Conservation (phyloP, 208 protist genomes). For the Crithidia fasciculata region DNA sequence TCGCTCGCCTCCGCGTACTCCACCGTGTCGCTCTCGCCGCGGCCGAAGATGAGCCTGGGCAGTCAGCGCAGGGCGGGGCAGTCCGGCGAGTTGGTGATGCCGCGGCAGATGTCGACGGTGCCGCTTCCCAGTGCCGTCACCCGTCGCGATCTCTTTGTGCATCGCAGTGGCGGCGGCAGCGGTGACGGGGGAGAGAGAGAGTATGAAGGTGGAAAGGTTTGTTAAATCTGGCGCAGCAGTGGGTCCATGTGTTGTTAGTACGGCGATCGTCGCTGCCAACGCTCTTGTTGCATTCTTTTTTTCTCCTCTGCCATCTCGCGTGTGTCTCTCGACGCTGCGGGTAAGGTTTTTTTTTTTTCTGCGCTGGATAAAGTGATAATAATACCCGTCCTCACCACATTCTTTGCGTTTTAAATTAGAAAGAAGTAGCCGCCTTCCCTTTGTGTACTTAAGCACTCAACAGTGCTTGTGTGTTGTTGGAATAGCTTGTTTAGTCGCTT, state of each 20-base stretch:
- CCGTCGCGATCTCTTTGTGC: slow-evolving; percentile 30
- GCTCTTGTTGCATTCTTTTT: slow-evolving; percentile 1
- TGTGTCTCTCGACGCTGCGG: no score
- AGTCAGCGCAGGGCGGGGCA: slow-evolving; percentile 6
- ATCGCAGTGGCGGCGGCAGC: background rate
- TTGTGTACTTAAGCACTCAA: no score
- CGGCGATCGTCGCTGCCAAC: background rate
- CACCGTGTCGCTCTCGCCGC: background rate
- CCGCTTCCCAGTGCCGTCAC: slow-evolving; percentile 31
- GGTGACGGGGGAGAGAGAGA: background rate
- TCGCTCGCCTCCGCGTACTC: background rate
- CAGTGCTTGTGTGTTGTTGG: no score
- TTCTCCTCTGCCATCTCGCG: slow-evolving; percentile 25
- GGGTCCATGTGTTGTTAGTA: no score
- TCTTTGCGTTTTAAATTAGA: no score
- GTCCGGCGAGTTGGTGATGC: background rate
- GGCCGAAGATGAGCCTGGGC: background rate
- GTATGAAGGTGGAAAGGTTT: no score
- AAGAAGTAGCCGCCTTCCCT: no score
- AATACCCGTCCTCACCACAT: no score
- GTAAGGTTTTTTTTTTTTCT: no score
- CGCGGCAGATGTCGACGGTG: slow-evolving; percentile 33
- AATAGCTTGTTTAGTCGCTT: no score
- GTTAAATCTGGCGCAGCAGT: no score
- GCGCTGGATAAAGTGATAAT: no score